phyloP scores from a whole-genome alignment of 2,329 filamentous ascomycete genomes.

The Monosporascus cannonballus region DNA sequence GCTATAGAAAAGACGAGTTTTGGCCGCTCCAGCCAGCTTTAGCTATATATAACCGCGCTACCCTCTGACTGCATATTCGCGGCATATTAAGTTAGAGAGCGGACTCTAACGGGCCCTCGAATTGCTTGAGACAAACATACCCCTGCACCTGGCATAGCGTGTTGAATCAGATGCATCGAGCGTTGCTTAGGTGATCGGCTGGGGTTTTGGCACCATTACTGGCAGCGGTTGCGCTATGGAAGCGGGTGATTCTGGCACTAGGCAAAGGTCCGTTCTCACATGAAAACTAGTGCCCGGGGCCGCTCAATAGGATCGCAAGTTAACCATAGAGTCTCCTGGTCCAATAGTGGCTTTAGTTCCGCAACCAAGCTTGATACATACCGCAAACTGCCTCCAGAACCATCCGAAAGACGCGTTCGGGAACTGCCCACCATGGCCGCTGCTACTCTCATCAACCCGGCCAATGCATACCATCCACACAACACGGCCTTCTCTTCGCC shows the following conservation, averaged over 20 bases:
- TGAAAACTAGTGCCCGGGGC: slow-evolving; percentile 12
- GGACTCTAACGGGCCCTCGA: neutral
- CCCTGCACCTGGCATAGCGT: neutral
- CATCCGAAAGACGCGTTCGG: slow-evolving; percentile 16
- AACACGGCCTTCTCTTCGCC: slow-evolving; percentile 18
- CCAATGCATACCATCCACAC: slow-evolving; percentile 24
- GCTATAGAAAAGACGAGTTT: neutral
- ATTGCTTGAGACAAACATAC: neutral
- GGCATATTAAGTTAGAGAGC: neutral
- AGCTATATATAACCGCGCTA: neutral
- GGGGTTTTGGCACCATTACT: slow-evolving; percentile 26
- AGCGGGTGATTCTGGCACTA: slow-evolving; percentile 29
- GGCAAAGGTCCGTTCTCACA: slow-evolving; percentile 28
- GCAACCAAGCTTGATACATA: slow-evolving; percentile 23
- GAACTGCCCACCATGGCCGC: slow-evolving; percentile 26
- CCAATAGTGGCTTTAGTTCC: slow-evolving; percentile 24
- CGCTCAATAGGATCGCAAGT: slow-evolving; percentile 12
- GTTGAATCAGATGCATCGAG: slow-evolving; percentile 27
- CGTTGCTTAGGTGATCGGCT: slow-evolving; percentile 21
- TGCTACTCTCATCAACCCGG: slow-evolving; percentile 26
- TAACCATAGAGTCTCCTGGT: slow-evolving; percentile 16
- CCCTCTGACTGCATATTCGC: neutral
- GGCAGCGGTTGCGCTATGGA: slow-evolving; percentile 30
- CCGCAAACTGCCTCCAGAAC: slow-evolving; percentile 17
- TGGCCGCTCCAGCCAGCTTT: neutral